Evolutionary conservation across 148 eudicot genomes (phyloP).

Genomic region (Chenopodium quinoa): DNA sequence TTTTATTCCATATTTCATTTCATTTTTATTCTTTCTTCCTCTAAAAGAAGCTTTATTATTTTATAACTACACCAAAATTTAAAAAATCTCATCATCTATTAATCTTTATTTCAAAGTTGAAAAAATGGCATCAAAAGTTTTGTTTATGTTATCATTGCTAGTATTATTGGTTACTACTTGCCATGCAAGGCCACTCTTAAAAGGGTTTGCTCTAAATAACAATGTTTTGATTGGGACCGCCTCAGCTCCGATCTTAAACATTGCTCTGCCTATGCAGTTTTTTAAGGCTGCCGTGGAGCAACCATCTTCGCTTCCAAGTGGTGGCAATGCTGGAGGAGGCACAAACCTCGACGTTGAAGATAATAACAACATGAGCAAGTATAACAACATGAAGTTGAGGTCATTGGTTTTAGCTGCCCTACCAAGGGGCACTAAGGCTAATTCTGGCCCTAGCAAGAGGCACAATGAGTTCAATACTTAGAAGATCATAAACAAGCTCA

Average conservation of each 20-base stretch:
- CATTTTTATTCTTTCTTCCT: background rate
- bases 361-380: background rate
- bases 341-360: background rate
- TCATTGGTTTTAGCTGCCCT: slow-evolving; percentile 27
- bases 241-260: background rate
- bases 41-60: background rate
- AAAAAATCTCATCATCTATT: background rate
- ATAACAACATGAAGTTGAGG: slow-evolving; percentile 16
- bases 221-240: background rate
- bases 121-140: slow-evolving; percentile 20
- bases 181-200: slow-evolving; percentile 26
- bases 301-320: background rate
- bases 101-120: background rate
- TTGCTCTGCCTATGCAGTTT: background rate
- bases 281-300: background rate
- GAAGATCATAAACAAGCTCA: background rate
- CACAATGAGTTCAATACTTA: slow-evolving; percentile 27
- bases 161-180: slow-evolving; percentile 14
- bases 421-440: slow-evolving; percentile 20
- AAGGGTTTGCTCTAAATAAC: background rate
- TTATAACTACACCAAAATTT: no score
- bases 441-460: slow-evolving; percentile 26
- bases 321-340: background rate
- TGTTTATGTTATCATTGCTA: background rate
- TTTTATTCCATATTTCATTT: background rate